Conservation (phyloP, 352 stramenopile genomes). For the Phytopythium chamaehyphon region DNA sequence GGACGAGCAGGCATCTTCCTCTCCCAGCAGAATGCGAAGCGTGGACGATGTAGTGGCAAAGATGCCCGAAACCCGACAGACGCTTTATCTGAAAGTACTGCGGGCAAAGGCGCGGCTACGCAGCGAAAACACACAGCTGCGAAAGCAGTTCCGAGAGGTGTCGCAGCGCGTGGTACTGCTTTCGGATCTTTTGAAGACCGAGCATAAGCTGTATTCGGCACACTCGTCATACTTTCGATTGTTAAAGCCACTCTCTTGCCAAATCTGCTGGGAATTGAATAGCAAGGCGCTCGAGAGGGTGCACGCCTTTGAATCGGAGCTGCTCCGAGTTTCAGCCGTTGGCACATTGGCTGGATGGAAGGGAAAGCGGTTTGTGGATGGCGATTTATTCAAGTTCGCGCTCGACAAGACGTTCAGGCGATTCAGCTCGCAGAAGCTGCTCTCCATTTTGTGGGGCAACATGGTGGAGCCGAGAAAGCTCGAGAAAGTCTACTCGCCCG, state of each 20-base stretch:
- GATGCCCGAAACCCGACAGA: too few species aligned
- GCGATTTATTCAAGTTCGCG: constrained; percentile 15
- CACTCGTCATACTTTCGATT: constrained; percentile 26
- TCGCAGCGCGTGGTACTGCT: constrained; percentile 10
- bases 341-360: constrained; percentile 22
- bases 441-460: constrained; percentile 7
- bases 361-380: constrained; percentile 15
- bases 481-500: not conserved
- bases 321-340: constrained; percentile 10
- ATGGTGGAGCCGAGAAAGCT: not conserved
- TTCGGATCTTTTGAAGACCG: constrained; percentile 22
- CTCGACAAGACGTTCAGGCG: constrained; percentile 17
- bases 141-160: constrained; percentile 17
- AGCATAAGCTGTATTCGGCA: constrained; percentile 26
- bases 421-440: constrained; percentile 15
- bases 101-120: constrained; percentile 7
- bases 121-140: constrained; percentile 22
- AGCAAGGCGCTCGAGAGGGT: constrained; percentile 11
- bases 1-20: too few species aligned
- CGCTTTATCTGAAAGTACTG: too few species aligned
- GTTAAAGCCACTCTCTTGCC: constrained; percentile 20
- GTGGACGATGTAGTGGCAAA: too few species aligned
- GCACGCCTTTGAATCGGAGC: constrained; percentile 5
- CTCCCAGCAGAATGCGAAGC: too few species aligned
- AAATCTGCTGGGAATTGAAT: constrained; percentile 15